These are phyloP conservation scores for Nemania bipapillata DNA, from an alignment of 2,329 filamentous ascomycete species.

Conservation along the genomic window DNA sequence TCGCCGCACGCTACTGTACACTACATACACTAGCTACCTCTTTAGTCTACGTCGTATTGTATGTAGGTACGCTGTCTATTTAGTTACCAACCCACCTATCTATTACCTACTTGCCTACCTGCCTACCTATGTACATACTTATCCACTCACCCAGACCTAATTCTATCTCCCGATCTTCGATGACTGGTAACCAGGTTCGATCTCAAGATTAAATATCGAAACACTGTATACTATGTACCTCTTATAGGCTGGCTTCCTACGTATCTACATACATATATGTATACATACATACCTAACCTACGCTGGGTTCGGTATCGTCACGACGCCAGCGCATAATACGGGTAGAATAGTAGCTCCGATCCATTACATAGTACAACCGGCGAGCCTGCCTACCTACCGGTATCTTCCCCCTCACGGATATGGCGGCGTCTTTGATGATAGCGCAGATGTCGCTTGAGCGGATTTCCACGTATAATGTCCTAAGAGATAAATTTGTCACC, in stretches of 20 bases:
- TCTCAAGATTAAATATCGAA: background rate
- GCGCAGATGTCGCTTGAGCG: background rate
- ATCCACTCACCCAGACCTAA: background rate
- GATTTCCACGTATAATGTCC: background rate
- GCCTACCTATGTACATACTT: background rate
- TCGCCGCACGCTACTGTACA: background rate
- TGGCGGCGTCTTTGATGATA: background rate
- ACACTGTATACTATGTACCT: background rate
- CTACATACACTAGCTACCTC: background rate
- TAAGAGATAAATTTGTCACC: background rate
- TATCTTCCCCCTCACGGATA: background rate
- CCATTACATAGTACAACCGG: background rate
- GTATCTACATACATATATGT: background rate
- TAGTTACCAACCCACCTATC: no score
- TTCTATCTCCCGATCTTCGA: background rate
- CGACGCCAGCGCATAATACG: slow-evolving; percentile 7
- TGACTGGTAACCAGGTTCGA: background rate
- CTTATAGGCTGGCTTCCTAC: no score
- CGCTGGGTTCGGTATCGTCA: background rate
- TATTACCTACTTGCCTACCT: no score
- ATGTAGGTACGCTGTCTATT: no score
- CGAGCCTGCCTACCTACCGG: background rate
- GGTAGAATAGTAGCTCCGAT: slow-evolving; percentile 1
- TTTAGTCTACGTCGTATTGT: no score
- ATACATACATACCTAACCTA: background rate